Evolutionary conservation across 306 rosid genomes (phyloP).

Genomic region (Fragaria nilgerrensis): DNA sequence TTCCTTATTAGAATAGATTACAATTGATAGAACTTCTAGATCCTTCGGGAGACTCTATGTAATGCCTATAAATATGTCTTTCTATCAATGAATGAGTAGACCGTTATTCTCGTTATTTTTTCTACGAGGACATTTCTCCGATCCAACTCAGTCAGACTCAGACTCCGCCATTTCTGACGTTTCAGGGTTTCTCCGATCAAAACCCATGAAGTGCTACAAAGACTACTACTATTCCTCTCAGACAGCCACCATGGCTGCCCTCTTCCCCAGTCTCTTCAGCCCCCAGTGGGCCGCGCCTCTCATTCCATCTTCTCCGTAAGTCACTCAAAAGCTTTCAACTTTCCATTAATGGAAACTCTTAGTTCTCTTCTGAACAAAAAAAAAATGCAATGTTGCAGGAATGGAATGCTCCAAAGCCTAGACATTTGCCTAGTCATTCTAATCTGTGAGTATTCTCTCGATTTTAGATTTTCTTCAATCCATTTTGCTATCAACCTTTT

Average conservation of each 20-base stretch:
- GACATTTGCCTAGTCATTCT: conserved; percentile 20
- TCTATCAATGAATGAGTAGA: too few relatives aligned
- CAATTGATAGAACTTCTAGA: too few relatives aligned
- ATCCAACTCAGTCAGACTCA: background rate
- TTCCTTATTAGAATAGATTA: too few relatives aligned
- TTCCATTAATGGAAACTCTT: background rate
- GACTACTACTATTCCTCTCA: too few relatives aligned
- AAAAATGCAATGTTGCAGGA: conserved; percentile 45
- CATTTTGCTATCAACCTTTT: background rate
- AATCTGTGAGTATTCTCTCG: conserved; percentile 39
- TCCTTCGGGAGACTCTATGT: too few relatives aligned
- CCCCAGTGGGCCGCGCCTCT: conserved; percentile 53
- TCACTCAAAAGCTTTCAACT: background rate
- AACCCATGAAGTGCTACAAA: background rate
- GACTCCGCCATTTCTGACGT: background rate
- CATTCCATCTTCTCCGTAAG: conserved; percentile 64
- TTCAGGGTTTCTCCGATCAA: background rate
- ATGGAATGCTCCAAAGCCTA: conserved; percentile 29
- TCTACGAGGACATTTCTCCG: too few relatives aligned
- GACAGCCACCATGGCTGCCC: conserved; percentile 18
- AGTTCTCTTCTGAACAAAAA: background rate
- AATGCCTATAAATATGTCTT: too few relatives aligned
- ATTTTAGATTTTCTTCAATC: conserved; percentile 16
- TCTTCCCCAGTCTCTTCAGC: conserved; percentile 52
- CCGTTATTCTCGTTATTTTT: too few relatives aligned